Base-by-base conservation (phyloP, 163 green algal species). In the Prototheca stagnorum region DNA sequence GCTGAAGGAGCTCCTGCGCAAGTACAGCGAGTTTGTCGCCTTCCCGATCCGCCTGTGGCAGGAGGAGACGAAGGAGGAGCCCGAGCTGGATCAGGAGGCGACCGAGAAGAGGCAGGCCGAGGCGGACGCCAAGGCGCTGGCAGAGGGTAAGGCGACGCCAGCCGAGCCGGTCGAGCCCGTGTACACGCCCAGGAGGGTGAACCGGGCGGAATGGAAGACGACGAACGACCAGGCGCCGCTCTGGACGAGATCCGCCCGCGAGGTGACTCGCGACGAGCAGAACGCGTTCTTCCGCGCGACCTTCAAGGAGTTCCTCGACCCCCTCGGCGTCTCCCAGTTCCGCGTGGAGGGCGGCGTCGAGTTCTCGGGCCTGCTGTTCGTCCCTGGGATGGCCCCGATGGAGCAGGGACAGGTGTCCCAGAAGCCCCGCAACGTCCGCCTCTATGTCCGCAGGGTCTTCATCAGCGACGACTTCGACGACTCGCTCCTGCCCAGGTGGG, bases 151-250 rank as follows among this genome's bases (percentile, higher is more conserved):
- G 52, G 78, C 82, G 57, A 69, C 34, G 1, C n/a, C n/a, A n/a
- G 49, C 47, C 2, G 56, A 65, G 7, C 28, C 44, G 3, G 49
- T 91, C 24, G 67, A 86, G 61, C 65, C 75, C 20, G 85, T 91
- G 16, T 88, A 82, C 65, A 95, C 93, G 68, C 91, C 88, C 0
- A 79, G 92, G 48, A 83, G 77, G 36, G 70, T 88, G 46, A 68
- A 80, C 17, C 56, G 64, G 23, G 68, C 73, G 63, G 80, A 89
- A 53, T 97, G 81, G 79, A 48, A 56, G 25, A 58, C 93, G 29
- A 69, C 88, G 68, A 99, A 97, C 66, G 82, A 95, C 53, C 92
- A 84, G 75, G 95, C 96, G 75, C 90, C 89, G 14, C 74, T 99
- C 42, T 99, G 90, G 90, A 83, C 83, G 2, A 74, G 81, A 37